Base-by-base conservation (phyloP, 2,329 filamentous ascomycete species). In the Talaromyces sp. region DNA sequence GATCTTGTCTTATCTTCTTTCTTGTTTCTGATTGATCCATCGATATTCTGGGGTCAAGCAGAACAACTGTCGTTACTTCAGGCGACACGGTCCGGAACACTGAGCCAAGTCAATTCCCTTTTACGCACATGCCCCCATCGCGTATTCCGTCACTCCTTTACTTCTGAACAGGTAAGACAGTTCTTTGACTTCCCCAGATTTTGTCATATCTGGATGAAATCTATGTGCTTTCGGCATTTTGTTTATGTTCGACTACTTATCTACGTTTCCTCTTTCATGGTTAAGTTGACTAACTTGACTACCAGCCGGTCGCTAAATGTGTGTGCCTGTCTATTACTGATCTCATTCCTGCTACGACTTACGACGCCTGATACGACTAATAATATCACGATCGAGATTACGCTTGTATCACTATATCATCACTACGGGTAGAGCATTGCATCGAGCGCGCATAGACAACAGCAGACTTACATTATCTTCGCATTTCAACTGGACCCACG, bases 131-230 rank as follows among this genome's bases (percentile, higher is more conserved):
- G 25, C 58, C 61, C 67, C 58, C 38, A 62, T 66, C 47, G 67
- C 66, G 61, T 68, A 65, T 65, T 67, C 67, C 68, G 73, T 76
- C 73, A 70, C 68, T 76, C 74, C 67, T 73, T 75, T 68, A 66
- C 68, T 71, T 68, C 69, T 71, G 70, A 75, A 43, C 36, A 19
- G 72, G 75, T 77, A 73, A 65, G 73, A 25, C 67, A 53, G 54
- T 40, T 38, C 68, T 59, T 40, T 47, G 29, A 34, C 8, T 54
- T 40, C 43, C 19, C 58, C 61, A 22, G 56, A 58, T 51, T 36
- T 13, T 58, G 27, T 25, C 17, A 17, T 58, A 3, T 63, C 34
- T 36, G 43, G n/a, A n/a, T 59, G 17, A 22, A 19, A n/a, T 8
- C 27, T 27, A 47, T 63, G 27, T 25, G 38, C 40, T 45, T 45